Conservation (phyloP, 2,329 filamentous ascomycete genomes). For the Pestalotiopsis sp. region DNA sequence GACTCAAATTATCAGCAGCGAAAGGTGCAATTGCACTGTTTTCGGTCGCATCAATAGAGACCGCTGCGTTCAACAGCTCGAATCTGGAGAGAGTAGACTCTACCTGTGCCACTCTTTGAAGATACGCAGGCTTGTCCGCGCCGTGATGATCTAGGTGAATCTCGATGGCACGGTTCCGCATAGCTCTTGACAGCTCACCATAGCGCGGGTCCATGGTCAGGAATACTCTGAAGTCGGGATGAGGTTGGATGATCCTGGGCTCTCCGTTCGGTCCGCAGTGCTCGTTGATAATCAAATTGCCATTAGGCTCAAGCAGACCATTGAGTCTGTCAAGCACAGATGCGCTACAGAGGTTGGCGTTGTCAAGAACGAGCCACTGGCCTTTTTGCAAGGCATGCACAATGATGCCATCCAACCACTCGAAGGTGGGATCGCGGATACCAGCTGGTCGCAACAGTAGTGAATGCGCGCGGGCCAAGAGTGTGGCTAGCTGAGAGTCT, state of each 20-base stretch:
- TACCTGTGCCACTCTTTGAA: constrained; percentile 43
- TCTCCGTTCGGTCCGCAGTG: constrained; percentile 82
- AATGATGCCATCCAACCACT: constrained; percentile 93
- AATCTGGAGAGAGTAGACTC: constrained; percentile 53
- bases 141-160: constrained; percentile 66
- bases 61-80: constrained; percentile 34
- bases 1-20: constrained; percentile 48
- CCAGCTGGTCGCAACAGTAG: constrained; percentile 54
- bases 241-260: constrained; percentile 76
- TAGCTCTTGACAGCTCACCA: constrained; percentile 91
- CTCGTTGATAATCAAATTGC: constrained; percentile 87
- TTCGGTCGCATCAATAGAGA: constrained; percentile 24
- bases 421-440: constrained; percentile 78
- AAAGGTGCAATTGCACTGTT: constrained; percentile 30
- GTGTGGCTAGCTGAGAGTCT: constrained; percentile 44
- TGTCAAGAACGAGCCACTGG: constrained; percentile 92
- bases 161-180: constrained; percentile 93
- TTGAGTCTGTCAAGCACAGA: constrained; percentile 94
- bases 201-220: constrained; percentile 89
- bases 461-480: constrained; percentile 48
- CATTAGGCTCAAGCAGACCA: constrained; percentile 88
- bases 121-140: constrained; percentile 30
- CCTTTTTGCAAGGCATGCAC: constrained; percentile 84
- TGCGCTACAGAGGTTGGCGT: constrained; percentile 94
- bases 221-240: constrained; percentile 88